Conservation (phyloP, 2,329 filamentous ascomycete genomes). For the Metarhizium brunneum region DNA sequence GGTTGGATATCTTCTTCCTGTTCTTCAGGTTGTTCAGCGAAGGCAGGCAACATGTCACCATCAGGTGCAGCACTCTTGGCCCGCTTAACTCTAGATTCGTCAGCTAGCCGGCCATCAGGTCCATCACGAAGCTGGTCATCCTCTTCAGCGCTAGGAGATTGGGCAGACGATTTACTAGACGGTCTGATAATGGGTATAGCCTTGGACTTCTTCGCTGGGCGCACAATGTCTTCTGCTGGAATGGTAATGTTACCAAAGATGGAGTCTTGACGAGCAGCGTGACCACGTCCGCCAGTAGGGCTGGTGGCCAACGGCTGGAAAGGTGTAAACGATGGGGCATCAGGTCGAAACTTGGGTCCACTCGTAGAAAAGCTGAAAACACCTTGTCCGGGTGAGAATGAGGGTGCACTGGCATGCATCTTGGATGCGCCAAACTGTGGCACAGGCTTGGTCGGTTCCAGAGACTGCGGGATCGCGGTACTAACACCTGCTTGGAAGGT, state of each 20-base stretch:
- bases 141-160: constrained; percentile 15
- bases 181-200: constrained; percentile 73
- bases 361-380: constrained; percentile 61
- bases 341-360: constrained; percentile 62
- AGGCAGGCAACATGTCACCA: constrained; percentile 65
- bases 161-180: constrained; percentile 37
- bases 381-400: constrained; percentile 59
- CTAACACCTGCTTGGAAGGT: constrained; percentile 30
- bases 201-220: constrained; percentile 65
- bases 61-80: constrained; percentile 55
- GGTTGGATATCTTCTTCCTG: constrained; percentile 5
- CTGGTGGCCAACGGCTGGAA: constrained; percentile 32
- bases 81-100: constrained; percentile 67
- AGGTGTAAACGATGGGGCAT: constrained; percentile 70
- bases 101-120: constrained; percentile 49
- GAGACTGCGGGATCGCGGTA: constrained; percentile 4
- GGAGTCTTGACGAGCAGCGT: constrained; percentile 33
- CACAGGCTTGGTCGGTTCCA: constrained; percentile 14
- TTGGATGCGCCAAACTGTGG: constrained; percentile 29
- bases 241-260: constrained; percentile 66
- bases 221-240: constrained; percentile 50
- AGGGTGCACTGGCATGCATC: constrained; percentile 61
- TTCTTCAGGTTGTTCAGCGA: constrained; percentile 48
- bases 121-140: constrained; percentile 17
- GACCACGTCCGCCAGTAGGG: constrained; percentile 38